A percentile compares a stretch with the other conserved stretches of the same genome.
phyloP scores from a whole-genome alignment of 2,329 filamentous ascomycete species.

The Harringtonia aguacate region DNA sequence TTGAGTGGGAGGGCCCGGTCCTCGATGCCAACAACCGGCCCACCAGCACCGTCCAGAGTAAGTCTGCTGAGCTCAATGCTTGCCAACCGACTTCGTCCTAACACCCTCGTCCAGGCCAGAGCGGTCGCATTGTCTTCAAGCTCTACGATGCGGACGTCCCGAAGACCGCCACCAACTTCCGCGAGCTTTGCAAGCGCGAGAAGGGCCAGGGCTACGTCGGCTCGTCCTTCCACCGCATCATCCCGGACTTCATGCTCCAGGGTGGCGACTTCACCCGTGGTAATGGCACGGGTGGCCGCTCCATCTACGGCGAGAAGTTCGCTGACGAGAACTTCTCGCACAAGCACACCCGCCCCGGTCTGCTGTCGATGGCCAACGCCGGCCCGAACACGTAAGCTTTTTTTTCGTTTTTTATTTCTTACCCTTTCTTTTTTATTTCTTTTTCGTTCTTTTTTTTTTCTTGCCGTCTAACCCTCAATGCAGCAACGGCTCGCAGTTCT shows the following conservation, averaged over 20 bases:
- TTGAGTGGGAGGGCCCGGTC: slow-evolving; percentile 62
- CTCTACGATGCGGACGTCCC: slow-evolving; percentile 81
- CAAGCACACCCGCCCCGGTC: slow-evolving; percentile 64
- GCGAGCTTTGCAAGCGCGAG: slow-evolving; percentile 68
- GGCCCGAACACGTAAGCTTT: slow-evolving; percentile 72
- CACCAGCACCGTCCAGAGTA: slow-evolving; percentile 49
- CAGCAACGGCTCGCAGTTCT: slow-evolving; percentile 97
- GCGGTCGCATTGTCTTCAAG: slow-evolving; percentile 68
- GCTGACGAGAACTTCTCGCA: slow-evolving; percentile 80
- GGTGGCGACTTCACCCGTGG: slow-evolving; percentile 90
- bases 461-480: slow-evolving; percentile 19
- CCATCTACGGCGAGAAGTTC: slow-evolving; percentile 94
- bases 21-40: slow-evolving; percentile 48
- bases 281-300: slow-evolving; percentile 85
- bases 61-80: slow-evolving; percentile 18
- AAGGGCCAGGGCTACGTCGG: slow-evolving; percentile 75
- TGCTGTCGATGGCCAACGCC: slow-evolving; percentile 92
- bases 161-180: slow-evolving; percentile 82
- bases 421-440: not conserved
- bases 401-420: no score
- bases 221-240: slow-evolving; percentile 87
- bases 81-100: not conserved
- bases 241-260: slow-evolving; percentile 91
- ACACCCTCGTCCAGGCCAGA: slow-evolving; percentile 47
- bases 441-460: not conserved